Conservation (phyloP, 2,329 filamentous ascomycete genomes). For the Fusarium zealandicum region DNA sequence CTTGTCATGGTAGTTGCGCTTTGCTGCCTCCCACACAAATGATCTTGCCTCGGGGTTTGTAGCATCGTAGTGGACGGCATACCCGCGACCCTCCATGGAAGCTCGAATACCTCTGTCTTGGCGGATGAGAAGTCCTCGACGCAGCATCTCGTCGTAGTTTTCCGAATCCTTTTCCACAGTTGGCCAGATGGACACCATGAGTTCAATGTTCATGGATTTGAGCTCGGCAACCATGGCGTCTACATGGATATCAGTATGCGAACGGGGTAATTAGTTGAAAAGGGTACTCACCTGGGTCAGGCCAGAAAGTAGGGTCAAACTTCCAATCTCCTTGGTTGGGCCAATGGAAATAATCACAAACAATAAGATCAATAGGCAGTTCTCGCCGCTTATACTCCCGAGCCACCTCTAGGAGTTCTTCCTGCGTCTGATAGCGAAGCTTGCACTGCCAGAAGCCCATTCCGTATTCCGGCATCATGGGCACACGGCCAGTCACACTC, state of each 20-base stretch:
- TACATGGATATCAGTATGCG: conserved; percentile 2
- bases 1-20: conserved; percentile 66
- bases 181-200: conserved; percentile 76
- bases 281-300: conserved; percentile 60
- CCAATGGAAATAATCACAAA: conserved; percentile 75
- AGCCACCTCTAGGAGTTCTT: conserved; percentile 66
- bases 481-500: conserved; percentile 63
- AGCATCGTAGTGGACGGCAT: conserved; percentile 68
- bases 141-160: conserved; percentile 68
- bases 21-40: conserved; percentile 66
- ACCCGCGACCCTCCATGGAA: conserved; percentile 65
- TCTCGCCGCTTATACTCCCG: conserved; percentile 63
- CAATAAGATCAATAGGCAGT: conserved; percentile 70
- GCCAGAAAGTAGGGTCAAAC: conserved; percentile 70
- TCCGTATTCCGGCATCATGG: conserved; percentile 74
- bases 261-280: rapidly evolving
- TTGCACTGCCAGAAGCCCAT: conserved; percentile 75
- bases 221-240: conserved; percentile 71
- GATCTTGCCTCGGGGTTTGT: conserved; percentile 66
- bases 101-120: conserved; percentile 65
- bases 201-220: conserved; percentile 63
- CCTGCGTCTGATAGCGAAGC: conserved; percentile 70
- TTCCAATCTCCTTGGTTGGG: conserved; percentile 71
- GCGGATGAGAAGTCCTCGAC: conserved; percentile 66
- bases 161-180: conserved; percentile 66